Conservation (phyloP, 176 grass and related monocot species). For the Aegilops speltoides region DNA sequence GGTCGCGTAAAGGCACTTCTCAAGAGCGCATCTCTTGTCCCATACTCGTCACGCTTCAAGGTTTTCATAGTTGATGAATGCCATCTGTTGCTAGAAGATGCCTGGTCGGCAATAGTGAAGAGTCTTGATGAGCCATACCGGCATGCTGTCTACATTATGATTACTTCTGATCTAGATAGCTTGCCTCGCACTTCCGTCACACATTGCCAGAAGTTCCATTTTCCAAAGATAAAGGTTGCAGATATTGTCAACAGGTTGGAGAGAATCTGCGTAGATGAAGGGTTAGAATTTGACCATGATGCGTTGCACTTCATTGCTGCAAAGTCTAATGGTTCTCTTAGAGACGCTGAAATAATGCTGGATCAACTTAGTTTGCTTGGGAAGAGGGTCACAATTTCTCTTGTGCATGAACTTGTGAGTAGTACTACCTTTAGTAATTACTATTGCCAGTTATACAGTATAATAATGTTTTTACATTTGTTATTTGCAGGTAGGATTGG, state of each 20-base stretch:
- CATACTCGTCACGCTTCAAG: conserved; percentile 81
- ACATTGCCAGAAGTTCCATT: conserved; percentile 91
- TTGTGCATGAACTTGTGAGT: conserved; percentile 96
- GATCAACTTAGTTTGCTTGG: conserved; percentile 96
- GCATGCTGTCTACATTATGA: conserved; percentile 87
- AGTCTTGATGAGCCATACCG: conserved; percentile 78
- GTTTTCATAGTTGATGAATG: conserved; percentile 96
- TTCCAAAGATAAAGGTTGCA: conserved; percentile 87
- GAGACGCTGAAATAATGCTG: conserved; percentile 96
- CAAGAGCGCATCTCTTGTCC: conserved; percentile 75
- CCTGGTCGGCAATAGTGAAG: conserved; percentile 84
- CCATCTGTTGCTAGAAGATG: conserved; percentile 77
- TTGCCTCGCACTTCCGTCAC: conserved; percentile 67
- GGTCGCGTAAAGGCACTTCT: conserved; percentile 78
- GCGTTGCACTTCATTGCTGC: conserved; percentile 81
- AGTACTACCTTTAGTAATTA: conserved; percentile 20
- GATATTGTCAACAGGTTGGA: conserved; percentile 77
- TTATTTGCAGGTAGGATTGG: conserved; percentile 83
- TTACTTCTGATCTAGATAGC: conserved; percentile 77
- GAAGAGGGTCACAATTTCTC: conserved; percentile 90
- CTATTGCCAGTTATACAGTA: background rate
- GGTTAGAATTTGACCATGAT: conserved; percentile 88
- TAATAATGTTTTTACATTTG: conserved; percentile 29
- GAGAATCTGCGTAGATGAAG: conserved; percentile 84
- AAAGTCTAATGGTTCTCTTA: conserved; percentile 87